A percentile compares a stretch with the other conserved stretches of the same genome.
Evolutionary conservation across 2,329 filamentous ascomycete species (phyloP).

Genomic region (Aspergillus tamarii): DNA sequence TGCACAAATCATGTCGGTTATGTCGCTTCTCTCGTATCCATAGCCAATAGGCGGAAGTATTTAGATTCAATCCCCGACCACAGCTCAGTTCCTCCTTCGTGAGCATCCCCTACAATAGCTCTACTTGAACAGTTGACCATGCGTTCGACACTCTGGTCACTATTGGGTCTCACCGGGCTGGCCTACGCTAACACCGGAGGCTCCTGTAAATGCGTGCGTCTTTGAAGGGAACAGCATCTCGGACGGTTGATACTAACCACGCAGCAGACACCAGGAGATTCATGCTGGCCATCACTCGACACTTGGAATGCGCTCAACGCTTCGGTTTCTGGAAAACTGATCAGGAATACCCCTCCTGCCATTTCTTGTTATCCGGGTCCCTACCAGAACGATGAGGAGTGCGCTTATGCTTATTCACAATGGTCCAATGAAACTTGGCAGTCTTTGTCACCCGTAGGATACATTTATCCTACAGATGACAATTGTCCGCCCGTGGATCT

Average conservation of each 20-base stretch:
- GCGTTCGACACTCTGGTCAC: not conserved
- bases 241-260: not conserved
- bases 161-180: conserved; percentile 1
- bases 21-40: not conserved
- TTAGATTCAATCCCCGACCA: not conserved
- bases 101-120: not conserved
- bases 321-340: conserved; percentile 36
- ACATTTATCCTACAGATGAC: conserved; percentile 30
- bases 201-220: conserved; percentile 17
- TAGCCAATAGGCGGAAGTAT: not conserved
- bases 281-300: conserved; percentile 36
- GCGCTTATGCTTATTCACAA: conserved; percentile 26
- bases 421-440: conserved; percentile 34
- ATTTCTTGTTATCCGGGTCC: conserved; percentile 40
- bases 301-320: conserved; percentile 38
- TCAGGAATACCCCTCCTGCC: conserved; percentile 36
- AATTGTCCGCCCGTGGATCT: conserved; percentile 32
- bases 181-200: not conserved
- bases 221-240: not conserved
- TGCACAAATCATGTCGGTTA: not conserved
- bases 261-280: conserved; percentile 25
- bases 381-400: conserved; percentile 26
- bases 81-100: not conserved
- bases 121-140: not conserved
- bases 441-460: conserved; percentile 29